Evolutionary conservation across 169 alveolate genomes (phyloP).

Genomic region (Plasmodium knowlesi): DNA sequence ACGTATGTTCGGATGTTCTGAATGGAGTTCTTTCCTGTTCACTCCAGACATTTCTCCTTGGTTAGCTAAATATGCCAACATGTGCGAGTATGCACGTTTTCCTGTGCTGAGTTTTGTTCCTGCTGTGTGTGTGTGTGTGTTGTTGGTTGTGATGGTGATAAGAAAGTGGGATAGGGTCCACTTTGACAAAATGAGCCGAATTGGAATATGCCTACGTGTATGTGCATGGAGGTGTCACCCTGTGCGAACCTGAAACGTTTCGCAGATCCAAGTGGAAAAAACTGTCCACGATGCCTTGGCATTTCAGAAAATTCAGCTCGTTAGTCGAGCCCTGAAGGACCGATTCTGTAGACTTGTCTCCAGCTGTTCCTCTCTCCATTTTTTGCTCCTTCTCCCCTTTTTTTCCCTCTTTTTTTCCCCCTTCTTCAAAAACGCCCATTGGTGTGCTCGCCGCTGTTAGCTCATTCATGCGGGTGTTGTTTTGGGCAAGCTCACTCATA

Average conservation of each 20-base stretch:
- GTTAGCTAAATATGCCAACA: constrained; percentile 16
- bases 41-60: neutral
- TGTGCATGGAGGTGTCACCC: neutral
- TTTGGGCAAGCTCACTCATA: constrained; percentile 27
- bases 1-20: neutral
- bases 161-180: neutral
- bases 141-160: neutral
- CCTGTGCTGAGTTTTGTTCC: constrained; percentile 10
- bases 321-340: neutral
- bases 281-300: neutral
- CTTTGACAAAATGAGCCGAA: neutral
- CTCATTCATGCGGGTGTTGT: constrained; percentile 11
- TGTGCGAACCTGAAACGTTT: constrained; percentile 1
- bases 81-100: constrained; percentile 8
- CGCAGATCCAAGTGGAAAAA: constrained; percentile 22
- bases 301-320: constrained; percentile 12
- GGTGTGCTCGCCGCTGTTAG: neutral
- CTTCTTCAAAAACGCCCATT: neutral
- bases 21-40: neutral
- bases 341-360: neutral
- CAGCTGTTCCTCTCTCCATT: neutral
- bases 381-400: neutral
- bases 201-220: neutral
- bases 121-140: neutral
- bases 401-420: neutral